Evolutionary conservation across 148 eudicot species (phyloP).

Genomic region (Persicaria maculosa): DNA sequence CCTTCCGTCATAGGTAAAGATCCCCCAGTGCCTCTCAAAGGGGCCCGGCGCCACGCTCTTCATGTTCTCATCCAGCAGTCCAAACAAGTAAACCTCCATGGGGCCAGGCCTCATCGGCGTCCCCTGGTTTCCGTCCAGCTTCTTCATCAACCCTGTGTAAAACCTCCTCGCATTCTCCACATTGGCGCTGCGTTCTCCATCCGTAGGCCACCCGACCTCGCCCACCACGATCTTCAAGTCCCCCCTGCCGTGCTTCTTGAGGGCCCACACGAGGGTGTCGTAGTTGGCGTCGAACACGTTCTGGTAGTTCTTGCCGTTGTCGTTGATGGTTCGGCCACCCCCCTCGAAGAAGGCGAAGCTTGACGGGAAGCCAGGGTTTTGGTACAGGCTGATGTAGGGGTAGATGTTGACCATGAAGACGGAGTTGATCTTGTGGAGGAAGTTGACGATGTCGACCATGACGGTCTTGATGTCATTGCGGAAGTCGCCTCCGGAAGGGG

Average conservation of each 20-base stretch:
- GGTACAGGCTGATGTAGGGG: conserved; percentile 46
- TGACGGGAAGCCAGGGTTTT: conserved; percentile 30
- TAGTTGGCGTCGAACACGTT: conserved; percentile 51
- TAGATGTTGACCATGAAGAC: conserved; percentile 53
- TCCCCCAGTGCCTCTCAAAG: conserved; percentile 62
- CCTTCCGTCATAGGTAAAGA: conserved; percentile 45
- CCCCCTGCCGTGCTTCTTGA: conserved; percentile 42
- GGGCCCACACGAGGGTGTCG: conserved; percentile 41
- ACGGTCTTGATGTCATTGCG: conserved; percentile 39
- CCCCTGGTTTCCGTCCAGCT: conserved; percentile 34
- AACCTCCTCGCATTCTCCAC: conserved; percentile 27
- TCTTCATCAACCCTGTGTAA: conserved; percentile 40
- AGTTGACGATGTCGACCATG: conserved; percentile 48
- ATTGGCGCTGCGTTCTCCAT: conserved; percentile 34
- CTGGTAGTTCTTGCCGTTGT: conserved; percentile 25
- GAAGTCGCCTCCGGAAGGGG: conserved; percentile 60
- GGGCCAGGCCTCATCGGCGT: conserved; percentile 40
- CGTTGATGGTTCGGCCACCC: conserved; percentile 26
- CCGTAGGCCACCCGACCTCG: conserved; percentile 66
- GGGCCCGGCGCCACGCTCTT: conserved; percentile 50
- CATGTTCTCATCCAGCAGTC: conserved; percentile 44
- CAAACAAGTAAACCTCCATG: conserved; percentile 41
- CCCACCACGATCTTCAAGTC: conserved; percentile 45
- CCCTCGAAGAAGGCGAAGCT: conserved; percentile 52
- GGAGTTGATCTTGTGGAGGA: conserved; percentile 22